Evolutionary conservation across 176 grass and related monocot genomes (phyloP).

Genomic region (Saccharum officinarum): DNA sequence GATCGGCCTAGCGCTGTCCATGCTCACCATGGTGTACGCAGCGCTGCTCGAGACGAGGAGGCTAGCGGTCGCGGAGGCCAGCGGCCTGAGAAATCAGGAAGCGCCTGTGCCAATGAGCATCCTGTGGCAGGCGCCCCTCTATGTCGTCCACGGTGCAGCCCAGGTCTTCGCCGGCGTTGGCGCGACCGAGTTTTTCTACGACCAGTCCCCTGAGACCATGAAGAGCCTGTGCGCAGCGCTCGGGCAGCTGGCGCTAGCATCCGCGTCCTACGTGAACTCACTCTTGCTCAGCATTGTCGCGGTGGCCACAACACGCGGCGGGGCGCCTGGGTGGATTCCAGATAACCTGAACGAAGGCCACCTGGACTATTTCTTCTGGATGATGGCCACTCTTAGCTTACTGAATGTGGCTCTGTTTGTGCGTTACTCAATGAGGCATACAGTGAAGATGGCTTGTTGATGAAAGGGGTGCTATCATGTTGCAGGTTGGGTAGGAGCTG

Average conservation of each 20-base stretch:
- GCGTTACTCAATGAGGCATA: slow-evolving; percentile 10
- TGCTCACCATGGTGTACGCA: slow-evolving; percentile 35
- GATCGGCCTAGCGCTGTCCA: slow-evolving; percentile 14
- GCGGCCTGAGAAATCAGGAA: background rate
- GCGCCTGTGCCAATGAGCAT: slow-evolving; percentile 41
- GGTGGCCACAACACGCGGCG: background rate
- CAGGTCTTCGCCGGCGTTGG: slow-evolving; percentile 35
- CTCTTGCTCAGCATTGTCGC: slow-evolving; percentile 10
- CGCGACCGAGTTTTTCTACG: slow-evolving; percentile 40
- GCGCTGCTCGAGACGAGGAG: slow-evolving; percentile 39
- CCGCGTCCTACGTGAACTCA: slow-evolving; percentile 35
- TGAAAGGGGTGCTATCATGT: too few relatives aligned
- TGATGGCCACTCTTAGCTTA: slow-evolving; percentile 21
- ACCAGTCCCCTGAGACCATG: slow-evolving; percentile 40
- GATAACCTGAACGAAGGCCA: slow-evolving; percentile 53
- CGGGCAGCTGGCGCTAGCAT: background rate
- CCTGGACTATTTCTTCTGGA: slow-evolving; percentile 54
- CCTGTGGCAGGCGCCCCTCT: slow-evolving; percentile 42
- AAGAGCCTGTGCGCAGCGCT: slow-evolving; percentile 42
- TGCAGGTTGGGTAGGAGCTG: too few relatives aligned
- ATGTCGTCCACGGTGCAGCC: slow-evolving; percentile 17
- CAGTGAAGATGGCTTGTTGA: too few relatives aligned
- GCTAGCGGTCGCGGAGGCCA: slow-evolving; percentile 5
- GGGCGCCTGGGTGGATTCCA: slow-evolving; percentile 37
- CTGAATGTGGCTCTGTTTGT: slow-evolving; percentile 33